phyloP scores from a whole-genome alignment of 306 rosid genomes.

The Rosa lucieae region DNA sequence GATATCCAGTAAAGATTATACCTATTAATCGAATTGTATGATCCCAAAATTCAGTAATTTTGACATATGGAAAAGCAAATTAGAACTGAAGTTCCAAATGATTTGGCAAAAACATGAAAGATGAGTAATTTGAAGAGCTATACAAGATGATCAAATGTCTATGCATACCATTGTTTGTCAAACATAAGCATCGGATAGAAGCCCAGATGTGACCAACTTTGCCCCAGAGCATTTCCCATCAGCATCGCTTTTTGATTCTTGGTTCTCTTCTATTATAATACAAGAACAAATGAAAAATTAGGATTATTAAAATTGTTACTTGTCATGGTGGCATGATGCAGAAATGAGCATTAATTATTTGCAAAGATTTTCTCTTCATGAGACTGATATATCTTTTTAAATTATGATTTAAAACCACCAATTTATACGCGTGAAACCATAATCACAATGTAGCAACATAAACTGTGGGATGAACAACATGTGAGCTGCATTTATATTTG shows the following conservation, averaged over 20 bases:
- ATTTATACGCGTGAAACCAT: too few species aligned
- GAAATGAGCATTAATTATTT: background rate
- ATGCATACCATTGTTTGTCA: slow-evolving; percentile 57
- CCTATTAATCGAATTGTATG: slow-evolving; percentile 29
- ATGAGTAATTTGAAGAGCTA: background rate
- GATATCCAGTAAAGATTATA: slow-evolving; percentile 53
- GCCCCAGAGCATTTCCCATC: slow-evolving; percentile 56
- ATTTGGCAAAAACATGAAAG: background rate
- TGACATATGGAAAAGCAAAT: background rate
- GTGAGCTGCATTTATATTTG: background rate
- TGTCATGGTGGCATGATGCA: background rate
- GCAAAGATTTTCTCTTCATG: too few species aligned
- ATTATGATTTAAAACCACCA: too few species aligned
- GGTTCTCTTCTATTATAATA: slow-evolving; percentile 49
- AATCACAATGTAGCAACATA: too few species aligned
- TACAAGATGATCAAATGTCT: background rate
- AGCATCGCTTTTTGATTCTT: slow-evolving; percentile 48
- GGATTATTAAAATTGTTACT: background rate
- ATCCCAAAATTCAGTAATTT: background rate
- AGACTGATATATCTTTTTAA: too few species aligned
- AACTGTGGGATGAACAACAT: background rate
- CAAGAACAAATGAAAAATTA: background rate
- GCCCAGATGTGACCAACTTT: slow-evolving; percentile 33
- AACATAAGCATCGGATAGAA: slow-evolving; percentile 47
- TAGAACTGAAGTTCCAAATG: background rate